phyloP scores from a whole-genome alignment of 371 early-diverging fungal genomes.

The Fennellomyces sp. region DNA sequence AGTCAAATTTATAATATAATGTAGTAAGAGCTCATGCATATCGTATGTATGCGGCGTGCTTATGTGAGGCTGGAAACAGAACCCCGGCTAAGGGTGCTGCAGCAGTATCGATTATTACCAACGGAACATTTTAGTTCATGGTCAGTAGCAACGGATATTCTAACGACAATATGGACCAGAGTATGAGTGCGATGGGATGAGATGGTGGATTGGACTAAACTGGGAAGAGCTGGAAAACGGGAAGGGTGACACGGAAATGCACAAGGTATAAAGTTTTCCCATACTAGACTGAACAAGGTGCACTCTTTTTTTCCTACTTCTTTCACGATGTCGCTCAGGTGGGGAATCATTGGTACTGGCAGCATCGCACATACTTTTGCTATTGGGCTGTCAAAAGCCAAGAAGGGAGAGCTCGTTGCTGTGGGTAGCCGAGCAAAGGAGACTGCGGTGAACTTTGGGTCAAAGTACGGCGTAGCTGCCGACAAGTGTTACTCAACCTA shows the following conservation, averaged over 20 bases:
- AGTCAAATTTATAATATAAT: too few species aligned
- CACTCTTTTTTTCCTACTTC: slow-evolving; percentile 8
- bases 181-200: too few species aligned
- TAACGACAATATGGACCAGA: too few species aligned
- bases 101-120: too few species aligned
- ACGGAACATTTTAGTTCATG: too few species aligned
- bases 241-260: too few species aligned
- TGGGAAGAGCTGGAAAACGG: background rate
- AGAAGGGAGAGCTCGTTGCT: slow-evolving; percentile 36
- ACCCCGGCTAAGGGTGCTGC: too few species aligned
- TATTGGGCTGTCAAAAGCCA: slow-evolving; percentile 26
- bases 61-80: too few species aligned
- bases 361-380: slow-evolving; percentile 53
- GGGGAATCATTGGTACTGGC: slow-evolving; percentile 57
- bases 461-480: slow-evolving; percentile 21
- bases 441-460: slow-evolving; percentile 36
- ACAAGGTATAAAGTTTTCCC: background rate
- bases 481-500: slow-evolving; percentile 35
- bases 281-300: background rate
- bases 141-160: too few species aligned
- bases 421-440: slow-evolving; percentile 43
- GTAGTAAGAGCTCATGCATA: too few species aligned
- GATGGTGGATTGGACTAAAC: too few species aligned
- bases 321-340: slow-evolving; percentile 29
- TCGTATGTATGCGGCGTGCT: too few species aligned